Base-by-base conservation (phyloP, 768 basidiomycete species). In the Royoungia palumana region DNA sequence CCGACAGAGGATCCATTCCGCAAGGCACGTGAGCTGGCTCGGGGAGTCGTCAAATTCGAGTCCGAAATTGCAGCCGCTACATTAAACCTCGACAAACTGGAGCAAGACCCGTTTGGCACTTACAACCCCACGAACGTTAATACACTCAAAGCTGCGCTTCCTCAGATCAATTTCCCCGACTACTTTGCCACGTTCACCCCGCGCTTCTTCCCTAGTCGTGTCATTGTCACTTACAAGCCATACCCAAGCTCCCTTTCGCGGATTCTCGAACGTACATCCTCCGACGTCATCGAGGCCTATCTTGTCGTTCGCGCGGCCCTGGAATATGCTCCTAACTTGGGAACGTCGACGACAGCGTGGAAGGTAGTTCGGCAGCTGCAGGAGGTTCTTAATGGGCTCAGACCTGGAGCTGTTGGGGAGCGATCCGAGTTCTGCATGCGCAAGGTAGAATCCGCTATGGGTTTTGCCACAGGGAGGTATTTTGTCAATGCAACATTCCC, bases 101-200 rank as follows among this genome's bases (percentile, higher is more conserved):
- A 79, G 51, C 82, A 85, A 65, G 86, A 97, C 64, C 94, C 94
- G 2, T 73, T 90, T 39, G 83, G 75, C 38, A 88, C 91, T 0
- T 97, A 99, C 69, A 98, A 98, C 64, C 93, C 92, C 6, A 75
- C 79, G 35, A 72, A 79, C 3, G 72, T 93, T 46, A 73, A 77
- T 14, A 84, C 87, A 34, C 78, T 98, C 49, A 83, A 82, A 24
- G 72, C 75, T 16, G 70, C 79, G 2, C 70, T 97, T 5, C 79
- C 87, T 1, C 81, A 92, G 63, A 79, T 99, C 55, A 75, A 88
- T 54, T 91, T 95, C 67, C 74, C 80, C 1, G 75, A 81, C n/a
- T 99, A 96, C 68, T 84, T 97, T 50, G 79, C 95, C 1, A 74
- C 89, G 1, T 94, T 91, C 63, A 79, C 87, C 0, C 85, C 91